phyloP scores from a whole-genome alignment of 208 protist species.

The Acanthamoeba culbertsoni region DNA sequence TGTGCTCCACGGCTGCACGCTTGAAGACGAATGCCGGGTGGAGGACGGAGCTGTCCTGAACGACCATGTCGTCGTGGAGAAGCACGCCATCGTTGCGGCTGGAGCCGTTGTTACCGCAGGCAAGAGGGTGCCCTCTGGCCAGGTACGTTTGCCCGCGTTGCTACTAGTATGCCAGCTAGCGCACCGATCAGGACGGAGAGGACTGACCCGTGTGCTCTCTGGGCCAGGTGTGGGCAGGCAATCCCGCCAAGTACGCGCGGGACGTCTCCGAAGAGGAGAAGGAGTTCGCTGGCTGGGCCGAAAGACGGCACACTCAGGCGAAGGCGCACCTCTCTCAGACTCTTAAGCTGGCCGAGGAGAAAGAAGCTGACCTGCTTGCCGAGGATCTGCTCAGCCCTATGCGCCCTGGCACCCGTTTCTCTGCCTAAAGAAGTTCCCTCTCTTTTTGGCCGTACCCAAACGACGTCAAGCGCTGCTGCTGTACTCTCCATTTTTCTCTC shows the following conservation, averaged over 20 bases:
- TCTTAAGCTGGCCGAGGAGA: not conserved
- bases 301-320: not conserved
- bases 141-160: not conserved
- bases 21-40: slow-evolving; percentile 60
- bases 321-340: not conserved
- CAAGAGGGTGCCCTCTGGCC: slow-evolving; percentile 67
- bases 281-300: not conserved
- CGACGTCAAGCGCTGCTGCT: no score
- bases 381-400: not conserved
- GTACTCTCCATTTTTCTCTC: not conserved
- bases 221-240: slow-evolving; percentile 3
- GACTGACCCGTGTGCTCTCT: not conserved
- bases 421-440: not conserved
- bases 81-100: slow-evolving; percentile 56
- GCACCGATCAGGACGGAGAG: not conserved
- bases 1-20: slow-evolving; percentile 65
- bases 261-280: slow-evolving; percentile 47
- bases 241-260: slow-evolving; percentile 36
- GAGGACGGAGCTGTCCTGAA: slow-evolving; percentile 59
- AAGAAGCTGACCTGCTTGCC: not conserved
- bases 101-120: slow-evolving; percentile 38
- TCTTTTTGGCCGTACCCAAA: no score
- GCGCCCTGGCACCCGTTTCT: not conserved
- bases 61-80: slow-evolving; percentile 54
- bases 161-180: not conserved